Evolutionary conservation across 306 rosid species (phyloP), one percentile per base, ranked within the genome.

Genomic region (Elaeagnus macrophylla): DNA sequence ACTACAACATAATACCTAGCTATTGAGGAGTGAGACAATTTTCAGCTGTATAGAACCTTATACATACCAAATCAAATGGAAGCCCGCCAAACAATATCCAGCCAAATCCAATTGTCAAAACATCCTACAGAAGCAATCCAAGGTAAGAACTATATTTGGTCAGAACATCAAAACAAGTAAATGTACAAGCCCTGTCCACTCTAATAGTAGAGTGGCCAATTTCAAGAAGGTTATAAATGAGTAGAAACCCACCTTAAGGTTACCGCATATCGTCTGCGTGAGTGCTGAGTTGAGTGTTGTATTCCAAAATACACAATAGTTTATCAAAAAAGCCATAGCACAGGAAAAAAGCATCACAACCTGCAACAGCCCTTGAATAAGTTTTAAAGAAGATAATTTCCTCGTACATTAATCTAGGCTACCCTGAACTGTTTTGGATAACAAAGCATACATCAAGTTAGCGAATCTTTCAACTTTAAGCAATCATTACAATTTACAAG

Each of bases 251-350:
- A 72, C 85, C 85, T 76, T 80, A 65, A 76, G 58, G 61, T 85
- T 86, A 62, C 97, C 85, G 44, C 97, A 89, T 6, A 86, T 80
- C 41, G 89, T 83, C 42, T 83, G 94, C 7, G 97, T 83, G 57
- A 89, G 82, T 15, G 95, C 97, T 44, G 90, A 89, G 72, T 86
- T 89, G 68, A 83, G 48, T 47, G 83, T 81, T 42, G 90, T 86
- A 53, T 86, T 89, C 62, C 83, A 67, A 74, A 89, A 81, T 4
- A 81, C 86, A 12, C 75, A 79, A 65, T 83, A 86, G 71, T 86
- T 89, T 62, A 86, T 67, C 50, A 75, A 79, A 74, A 86, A 89
- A 19, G 84, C 87, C 81, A 86, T 54, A 32, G 71, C 45, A 66
- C 94, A 83, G 12, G 97, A 89, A 70, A 89, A 78, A 57, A 83